Percentiles rank a stretch among this genome's conserved stretches.
Evolutionary conservation across 139 green algal genomes (phyloP).

Genomic region (Pseudopediastrum boryanum): DNA sequence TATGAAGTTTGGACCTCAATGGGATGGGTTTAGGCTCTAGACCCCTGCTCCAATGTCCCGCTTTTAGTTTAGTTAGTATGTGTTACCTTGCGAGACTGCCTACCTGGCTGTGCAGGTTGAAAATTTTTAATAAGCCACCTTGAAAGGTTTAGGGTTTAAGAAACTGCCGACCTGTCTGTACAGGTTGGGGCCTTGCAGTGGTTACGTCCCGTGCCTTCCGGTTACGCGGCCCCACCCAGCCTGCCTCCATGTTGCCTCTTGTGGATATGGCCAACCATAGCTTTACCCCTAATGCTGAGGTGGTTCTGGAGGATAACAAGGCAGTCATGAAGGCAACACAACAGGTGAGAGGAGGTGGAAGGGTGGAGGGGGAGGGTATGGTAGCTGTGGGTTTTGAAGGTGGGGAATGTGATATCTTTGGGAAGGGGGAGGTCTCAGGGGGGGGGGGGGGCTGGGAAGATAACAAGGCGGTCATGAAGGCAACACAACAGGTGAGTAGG

Average conservation of each 20-base stretch:
- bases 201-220: conserved; percentile 81
- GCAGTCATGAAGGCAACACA: conserved; percentile 50
- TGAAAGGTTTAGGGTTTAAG: no score
- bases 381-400: background rate
- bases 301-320: conserved; percentile 39
- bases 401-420: no score
- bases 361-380: conserved; percentile 9
- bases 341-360: conserved; percentile 30
- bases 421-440: no score
- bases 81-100: no score
- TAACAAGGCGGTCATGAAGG: conserved; percentile 47
- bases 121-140: no score
- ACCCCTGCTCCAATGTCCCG: no score
- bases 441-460: conserved; percentile 49
- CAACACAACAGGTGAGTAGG: conserved; percentile 41
- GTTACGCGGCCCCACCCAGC: conserved; percentile 56
- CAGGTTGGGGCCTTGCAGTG: conserved; percentile 76
- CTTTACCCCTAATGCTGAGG: conserved; percentile 67
- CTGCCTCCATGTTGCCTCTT: conserved; percentile 77
- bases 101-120: no score
- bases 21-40: no score
- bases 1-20: no score
- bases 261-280: conserved; percentile 89
- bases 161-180: no score
- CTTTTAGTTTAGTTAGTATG: no score